Evolutionary conservation across 2,329 filamentous ascomycete genomes (phyloP), one percentile per base, ranked within the genome.

Genomic region (Clarireedia monteithiana): DNA sequence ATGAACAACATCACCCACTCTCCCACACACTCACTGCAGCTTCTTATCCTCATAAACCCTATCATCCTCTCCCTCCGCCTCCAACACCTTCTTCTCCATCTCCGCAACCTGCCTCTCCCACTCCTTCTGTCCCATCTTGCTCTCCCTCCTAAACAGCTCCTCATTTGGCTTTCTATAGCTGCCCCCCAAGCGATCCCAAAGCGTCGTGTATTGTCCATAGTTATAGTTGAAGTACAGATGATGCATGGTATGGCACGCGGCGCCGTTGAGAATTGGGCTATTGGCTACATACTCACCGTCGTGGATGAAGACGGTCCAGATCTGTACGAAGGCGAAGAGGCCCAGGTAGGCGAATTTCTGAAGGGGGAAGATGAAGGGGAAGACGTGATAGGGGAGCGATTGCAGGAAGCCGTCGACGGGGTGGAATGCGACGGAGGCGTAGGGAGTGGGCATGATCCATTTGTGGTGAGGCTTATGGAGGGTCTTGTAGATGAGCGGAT

Each of bases 381-480:
- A 96, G 63, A 96, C 66, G 74, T 97, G 92, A 75, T 97, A 97
- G 0, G 92, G 92, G 48, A 95, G 70, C 59, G 87, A 88, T 76
- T 97, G 92, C 10, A 84, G 80, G 74, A 86, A 96, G 68, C 92
- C 92, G 69, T 97, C 92, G 52, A 96, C 71, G 1, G 92, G 91
- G 76, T 97, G 91, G 81, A 97, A 97, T 57, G 92, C 92, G 69
- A 96, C 88, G 64, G 86, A 91, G 44, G 92, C 91, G 71, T 83
- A 96, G 0, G 92, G 92, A 3, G 90, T 95, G 3, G 92, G 92
- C 89, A 96, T 95, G 74, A 97, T 96, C 92, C 92, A 97, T 77
- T 96, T 96, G 84, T 97, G 92, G 74, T 97, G 92, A 63, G 91
- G 86, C 82, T 97, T 97, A 82, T 97, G 92, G 50, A 96, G 79